These are phyloP conservation scores for Fusarium sp. DNA, from an alignment of 2,329 filamentous ascomycete species.

Conservation along the genomic window DNA sequence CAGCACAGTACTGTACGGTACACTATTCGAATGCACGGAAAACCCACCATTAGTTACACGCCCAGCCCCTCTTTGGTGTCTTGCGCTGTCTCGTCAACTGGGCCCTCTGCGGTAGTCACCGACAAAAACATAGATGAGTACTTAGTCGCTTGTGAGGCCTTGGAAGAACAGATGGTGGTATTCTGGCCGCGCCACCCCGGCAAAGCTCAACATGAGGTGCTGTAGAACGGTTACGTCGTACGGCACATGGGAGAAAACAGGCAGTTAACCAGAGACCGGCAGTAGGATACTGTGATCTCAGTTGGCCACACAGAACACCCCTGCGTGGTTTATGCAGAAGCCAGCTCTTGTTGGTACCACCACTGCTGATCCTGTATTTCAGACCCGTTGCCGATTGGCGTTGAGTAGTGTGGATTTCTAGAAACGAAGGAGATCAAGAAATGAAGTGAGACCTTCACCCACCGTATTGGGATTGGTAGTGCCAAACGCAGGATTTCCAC, in stretches of 20 bases:
- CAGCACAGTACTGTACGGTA: not conserved
- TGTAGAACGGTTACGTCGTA: not conserved
- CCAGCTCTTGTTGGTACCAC: slow-evolving; percentile 1
- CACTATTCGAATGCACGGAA: not conserved
- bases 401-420: slow-evolving; percentile 31
- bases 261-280: not conserved
- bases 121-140: not conserved
- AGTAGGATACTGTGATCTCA: not conserved
- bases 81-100: not conserved
- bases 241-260: not conserved
- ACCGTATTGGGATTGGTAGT: slow-evolving; percentile 9
- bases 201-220: not conserved
- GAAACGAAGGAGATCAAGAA: slow-evolving; percentile 36
- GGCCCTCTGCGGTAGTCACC: not conserved
- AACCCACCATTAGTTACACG: not conserved
- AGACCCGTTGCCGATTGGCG: slow-evolving; percentile 14
- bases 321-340: slow-evolving; percentile 11
- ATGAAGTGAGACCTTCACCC: slow-evolving; percentile 24
- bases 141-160: not conserved
- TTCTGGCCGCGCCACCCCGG: slow-evolving; percentile 13
- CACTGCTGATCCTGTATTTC: slow-evolving; percentile 15
- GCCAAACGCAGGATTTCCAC: slow-evolving; percentile 14
- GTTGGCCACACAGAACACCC: slow-evolving; percentile 5
- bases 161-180: not conserved
- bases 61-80: not conserved